A percentile compares a stretch with the other conserved stretches of the same genome.
These are phyloP conservation scores for Zygoascus sp. DNA, from an alignment of 1,139 yeast species.

Conservation along the genomic window DNA sequence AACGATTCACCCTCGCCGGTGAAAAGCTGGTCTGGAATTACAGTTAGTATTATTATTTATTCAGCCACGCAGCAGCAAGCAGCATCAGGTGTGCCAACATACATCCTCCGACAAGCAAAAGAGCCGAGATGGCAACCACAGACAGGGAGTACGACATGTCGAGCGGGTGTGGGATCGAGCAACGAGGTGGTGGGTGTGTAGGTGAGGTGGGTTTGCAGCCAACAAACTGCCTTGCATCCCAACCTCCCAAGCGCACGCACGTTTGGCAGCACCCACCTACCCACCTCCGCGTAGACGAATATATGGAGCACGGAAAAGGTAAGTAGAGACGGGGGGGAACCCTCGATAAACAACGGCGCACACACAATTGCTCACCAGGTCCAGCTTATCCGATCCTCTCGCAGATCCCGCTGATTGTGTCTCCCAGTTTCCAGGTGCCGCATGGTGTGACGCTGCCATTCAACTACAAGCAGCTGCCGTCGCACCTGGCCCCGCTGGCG, in stretches of 20 bases:
- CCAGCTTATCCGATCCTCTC: constrained; percentile 49
- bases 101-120: constrained; percentile 30
- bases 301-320: constrained; percentile 3
- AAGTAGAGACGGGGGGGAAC: not conserved
- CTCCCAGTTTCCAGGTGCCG: constrained; percentile 54
- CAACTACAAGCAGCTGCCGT: constrained; percentile 43
- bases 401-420: constrained; percentile 56
- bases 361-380: not conserved
- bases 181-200: not conserved
- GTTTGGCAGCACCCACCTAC: no score
- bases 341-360: not conserved
- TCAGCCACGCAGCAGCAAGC: not conserved
- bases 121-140: constrained; percentile 14
- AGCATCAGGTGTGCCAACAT: constrained; percentile 16
- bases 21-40: constrained; percentile 77
- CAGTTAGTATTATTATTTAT: no score
- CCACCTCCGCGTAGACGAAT: no score
- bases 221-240: not conserved
- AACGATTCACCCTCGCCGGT: constrained; percentile 89
- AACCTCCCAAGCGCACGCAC: not conserved
- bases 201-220: constrained; percentile 3
- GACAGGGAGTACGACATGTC: constrained; percentile 12
- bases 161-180: not conserved
- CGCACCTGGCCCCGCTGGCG: constrained; percentile 32
- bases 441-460: constrained; percentile 53